Conservation (phyloP, 768 basidiomycete genomes). For the Leccinum aurantiacum region DNA sequence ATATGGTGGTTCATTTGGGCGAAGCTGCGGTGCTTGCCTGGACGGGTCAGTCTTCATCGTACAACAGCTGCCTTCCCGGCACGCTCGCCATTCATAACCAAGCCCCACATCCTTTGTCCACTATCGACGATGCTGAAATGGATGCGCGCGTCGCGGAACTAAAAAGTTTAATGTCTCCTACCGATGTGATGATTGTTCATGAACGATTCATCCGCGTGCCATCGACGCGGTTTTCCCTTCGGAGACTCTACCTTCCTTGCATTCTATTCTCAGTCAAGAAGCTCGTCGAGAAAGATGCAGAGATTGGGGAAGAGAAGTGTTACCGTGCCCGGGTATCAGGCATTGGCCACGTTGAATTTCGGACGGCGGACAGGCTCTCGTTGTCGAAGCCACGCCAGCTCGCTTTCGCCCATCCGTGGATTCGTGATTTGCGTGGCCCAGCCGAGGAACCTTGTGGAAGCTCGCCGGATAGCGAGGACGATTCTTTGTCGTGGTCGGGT, state of each 20-base stretch:
- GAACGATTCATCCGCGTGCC: not conserved
- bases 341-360: conserved; percentile 6
- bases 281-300: not conserved
- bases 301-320: not conserved
- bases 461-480: not conserved
- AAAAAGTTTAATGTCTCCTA: not conserved
- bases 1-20: conserved; percentile 5
- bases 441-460: not conserved
- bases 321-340: conserved; percentile 5
- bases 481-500: not conserved
- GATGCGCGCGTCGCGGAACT: not conserved
- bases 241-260: conserved; percentile 10
- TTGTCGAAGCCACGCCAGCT: not conserved
- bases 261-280: conserved; percentile 6
- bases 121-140: not conserved
- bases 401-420: conserved; percentile 14
- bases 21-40: conserved; percentile 11
- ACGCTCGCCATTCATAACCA: conserved; percentile 1
- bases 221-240: not conserved
- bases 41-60: conserved; percentile 8
- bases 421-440: conserved; percentile 6
- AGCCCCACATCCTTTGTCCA: not conserved
- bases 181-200: not conserved
- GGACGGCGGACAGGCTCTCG: not conserved
- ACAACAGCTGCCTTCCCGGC: conserved; percentile 15